Evolutionary conservation across 2,329 filamentous ascomycete species (phyloP).

Genomic region (Pseudopyrenochaeta lycopersici): DNA sequence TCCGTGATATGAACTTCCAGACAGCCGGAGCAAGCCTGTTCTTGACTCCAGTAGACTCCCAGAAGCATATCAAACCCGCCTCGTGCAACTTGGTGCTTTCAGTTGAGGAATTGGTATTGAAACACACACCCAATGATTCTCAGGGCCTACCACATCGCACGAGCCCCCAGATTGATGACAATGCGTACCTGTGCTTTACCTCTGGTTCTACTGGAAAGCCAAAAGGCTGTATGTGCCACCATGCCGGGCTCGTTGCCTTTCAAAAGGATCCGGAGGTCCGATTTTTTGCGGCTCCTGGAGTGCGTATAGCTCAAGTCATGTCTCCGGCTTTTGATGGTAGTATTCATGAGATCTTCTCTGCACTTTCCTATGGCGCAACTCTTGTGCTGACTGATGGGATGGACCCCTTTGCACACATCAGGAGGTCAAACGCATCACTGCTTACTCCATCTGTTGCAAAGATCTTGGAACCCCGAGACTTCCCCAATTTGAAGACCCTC

Average conservation of each 20-base stretch:
- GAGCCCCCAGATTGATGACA: background rate
- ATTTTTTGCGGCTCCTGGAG: conserved; percentile 43
- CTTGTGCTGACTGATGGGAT: conserved; percentile 41
- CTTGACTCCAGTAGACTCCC: conserved; percentile 15
- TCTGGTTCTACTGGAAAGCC: conserved; percentile 57
- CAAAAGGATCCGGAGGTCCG: conserved; percentile 45
- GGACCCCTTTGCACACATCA: conserved; percentile 44
- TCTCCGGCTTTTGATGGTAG: conserved; percentile 57
- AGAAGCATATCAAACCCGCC: conserved; percentile 11
- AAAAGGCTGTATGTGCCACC: conserved; percentile 46
- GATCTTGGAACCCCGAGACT: conserved; percentile 44
- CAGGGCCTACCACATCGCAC: background rate
- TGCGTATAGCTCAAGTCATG: conserved; percentile 52
- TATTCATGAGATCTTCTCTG: conserved; percentile 55
- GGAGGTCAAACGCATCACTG: conserved; percentile 40
- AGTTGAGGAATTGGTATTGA: conserved; percentile 19
- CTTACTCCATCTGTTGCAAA: conserved; percentile 52
- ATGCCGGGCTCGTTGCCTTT: conserved; percentile 49
- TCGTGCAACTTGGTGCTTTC: conserved; percentile 19
- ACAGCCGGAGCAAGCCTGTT: conserved; percentile 34
- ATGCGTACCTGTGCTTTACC: conserved; percentile 56
- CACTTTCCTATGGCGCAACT: conserved; percentile 52
- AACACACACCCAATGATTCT: background rate
- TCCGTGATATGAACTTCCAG: conserved; percentile 30
- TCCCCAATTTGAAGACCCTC: conserved; percentile 41